Evolutionary conservation across 495 filamentous ascomycete genomes (phyloP).

Genomic region (Aspergillus kassunensis): DNA sequence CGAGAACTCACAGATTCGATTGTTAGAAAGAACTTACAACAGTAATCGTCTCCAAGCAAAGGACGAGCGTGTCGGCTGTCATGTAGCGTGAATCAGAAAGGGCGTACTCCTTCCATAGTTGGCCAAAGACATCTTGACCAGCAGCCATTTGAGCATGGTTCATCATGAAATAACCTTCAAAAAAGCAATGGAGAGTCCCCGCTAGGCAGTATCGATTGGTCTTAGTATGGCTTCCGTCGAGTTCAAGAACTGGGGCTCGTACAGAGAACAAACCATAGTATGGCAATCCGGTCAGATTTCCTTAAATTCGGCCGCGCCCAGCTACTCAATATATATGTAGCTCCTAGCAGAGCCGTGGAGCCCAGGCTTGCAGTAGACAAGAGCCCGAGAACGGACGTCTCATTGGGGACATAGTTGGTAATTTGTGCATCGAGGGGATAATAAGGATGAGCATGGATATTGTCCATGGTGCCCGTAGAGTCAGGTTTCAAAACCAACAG

Average conservation of each 20-base stretch:
- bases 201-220: slow-evolving; percentile 35
- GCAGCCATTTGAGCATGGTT: slow-evolving; percentile 59
- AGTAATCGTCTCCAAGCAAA: slow-evolving; percentile 82
- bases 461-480: slow-evolving; percentile 19
- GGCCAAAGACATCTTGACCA: slow-evolving; percentile 62
- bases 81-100: slow-evolving; percentile 80
- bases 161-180: slow-evolving; percentile 79
- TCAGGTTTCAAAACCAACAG: no score
- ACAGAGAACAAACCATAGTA: slow-evolving; percentile 67
- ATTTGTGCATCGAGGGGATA: slow-evolving; percentile 63
- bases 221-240: not conserved
- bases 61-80: slow-evolving; percentile 71
- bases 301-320: slow-evolving; percentile 44
- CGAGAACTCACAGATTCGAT: no score
- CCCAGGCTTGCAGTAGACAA: slow-evolving; percentile 49
- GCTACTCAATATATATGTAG: slow-evolving; percentile 46
- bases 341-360: slow-evolving; percentile 47
- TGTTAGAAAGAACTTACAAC: slow-evolving; percentile 66
- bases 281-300: slow-evolving; percentile 48
- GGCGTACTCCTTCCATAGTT: slow-evolving; percentile 88
- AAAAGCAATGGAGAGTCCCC: slow-evolving; percentile 69
- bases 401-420: slow-evolving; percentile 58
- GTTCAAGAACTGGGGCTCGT: slow-evolving; percentile 23
- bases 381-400: slow-evolving; percentile 49
- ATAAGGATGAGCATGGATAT: slow-evolving; percentile 57